Conservation (phyloP, 2,329 filamentous ascomycete genomes). For the Calonectria ilicicola region DNA sequence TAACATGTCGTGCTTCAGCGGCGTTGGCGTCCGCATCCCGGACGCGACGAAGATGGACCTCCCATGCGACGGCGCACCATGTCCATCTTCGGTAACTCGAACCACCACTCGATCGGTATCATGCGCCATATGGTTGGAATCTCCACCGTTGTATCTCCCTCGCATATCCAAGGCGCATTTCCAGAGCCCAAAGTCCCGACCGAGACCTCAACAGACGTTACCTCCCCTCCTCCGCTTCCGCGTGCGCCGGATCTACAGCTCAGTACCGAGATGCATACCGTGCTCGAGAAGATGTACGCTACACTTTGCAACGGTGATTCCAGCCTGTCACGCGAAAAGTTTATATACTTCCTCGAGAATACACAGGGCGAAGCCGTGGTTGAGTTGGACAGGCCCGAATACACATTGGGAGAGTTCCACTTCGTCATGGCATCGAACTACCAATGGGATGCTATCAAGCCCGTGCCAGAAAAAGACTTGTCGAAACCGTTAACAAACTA, state of each 20-base stretch:
- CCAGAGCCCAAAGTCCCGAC: conserved; percentile 30
- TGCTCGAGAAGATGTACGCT: conserved; percentile 62
- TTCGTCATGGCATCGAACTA: conserved; percentile 59
- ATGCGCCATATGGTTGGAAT: conserved; percentile 49
- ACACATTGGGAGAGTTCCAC: conserved; percentile 63
- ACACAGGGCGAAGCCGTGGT: conserved; percentile 59
- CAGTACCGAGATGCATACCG: conserved; percentile 61
- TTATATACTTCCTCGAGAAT: conserved; percentile 62
- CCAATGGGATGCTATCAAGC: conserved; percentile 57
- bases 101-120: conserved; percentile 43
- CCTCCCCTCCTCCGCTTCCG: conserved; percentile 20
- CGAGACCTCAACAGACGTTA: conserved; percentile 42
- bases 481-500: conserved; percentile 84
- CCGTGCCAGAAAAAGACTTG: conserved; percentile 66
- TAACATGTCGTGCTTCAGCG: neutral
- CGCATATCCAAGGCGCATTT: conserved; percentile 37
- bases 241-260: conserved; percentile 53
- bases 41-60: conserved; percentile 26
- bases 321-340: conserved; percentile 49
- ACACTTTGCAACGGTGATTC: conserved; percentile 52
- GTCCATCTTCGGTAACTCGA: conserved; percentile 54
- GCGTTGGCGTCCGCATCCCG: conserved; percentile 10
- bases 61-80: conserved; percentile 51
- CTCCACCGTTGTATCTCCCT: conserved; percentile 46
- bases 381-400: conserved; percentile 54